phyloP scores from a whole-genome alignment of 2,329 filamentous ascomycete genomes.

The Alternaria metachromatica region DNA sequence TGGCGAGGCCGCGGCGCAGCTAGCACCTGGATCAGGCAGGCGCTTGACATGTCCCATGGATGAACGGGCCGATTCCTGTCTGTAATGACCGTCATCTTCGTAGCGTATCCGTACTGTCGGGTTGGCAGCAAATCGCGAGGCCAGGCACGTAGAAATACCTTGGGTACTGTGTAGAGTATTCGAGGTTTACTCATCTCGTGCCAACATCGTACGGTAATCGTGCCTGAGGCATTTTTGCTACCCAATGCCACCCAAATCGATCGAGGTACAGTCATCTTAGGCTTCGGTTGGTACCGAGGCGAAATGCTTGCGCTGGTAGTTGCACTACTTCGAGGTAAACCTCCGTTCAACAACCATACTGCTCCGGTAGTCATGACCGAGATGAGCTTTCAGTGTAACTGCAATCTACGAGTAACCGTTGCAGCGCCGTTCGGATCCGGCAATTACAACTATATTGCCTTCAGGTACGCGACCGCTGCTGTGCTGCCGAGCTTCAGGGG shows the following conservation, averaged over 20 bases:
- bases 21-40: slow-evolving; percentile 19
- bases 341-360: slow-evolving; percentile 1
- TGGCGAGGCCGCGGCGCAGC: slow-evolving; percentile 5
- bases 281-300: neutral
- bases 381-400: slow-evolving; percentile 5
- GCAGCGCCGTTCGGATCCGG: slow-evolving; percentile 5
- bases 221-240: neutral
- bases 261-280: neutral
- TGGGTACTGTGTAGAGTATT: slow-evolving; percentile 10
- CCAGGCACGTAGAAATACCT: neutral
- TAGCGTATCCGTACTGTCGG: slow-evolving; percentile 15
- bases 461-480: slow-evolving; percentile 1
- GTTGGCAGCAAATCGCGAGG: slow-evolving; percentile 4
- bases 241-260: neutral
- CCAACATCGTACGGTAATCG: slow-evolving; percentile 5
- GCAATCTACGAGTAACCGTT: slow-evolving; percentile 2
- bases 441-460: slow-evolving; percentile 6
- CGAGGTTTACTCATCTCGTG: neutral
- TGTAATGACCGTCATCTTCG: slow-evolving; percentile 12
- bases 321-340: slow-evolving; percentile 4
- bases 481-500: slow-evolving; percentile 13
- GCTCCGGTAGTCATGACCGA: slow-evolving; percentile 4
- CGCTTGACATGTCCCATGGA: slow-evolving; percentile 17
- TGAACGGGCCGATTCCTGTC: slow-evolving; percentile 21
- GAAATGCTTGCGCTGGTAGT: neutral